These are phyloP conservation scores for Omphalotus olearius DNA, from an alignment of 1,284 basidiomycete species.

Conservation along the genomic window DNA sequence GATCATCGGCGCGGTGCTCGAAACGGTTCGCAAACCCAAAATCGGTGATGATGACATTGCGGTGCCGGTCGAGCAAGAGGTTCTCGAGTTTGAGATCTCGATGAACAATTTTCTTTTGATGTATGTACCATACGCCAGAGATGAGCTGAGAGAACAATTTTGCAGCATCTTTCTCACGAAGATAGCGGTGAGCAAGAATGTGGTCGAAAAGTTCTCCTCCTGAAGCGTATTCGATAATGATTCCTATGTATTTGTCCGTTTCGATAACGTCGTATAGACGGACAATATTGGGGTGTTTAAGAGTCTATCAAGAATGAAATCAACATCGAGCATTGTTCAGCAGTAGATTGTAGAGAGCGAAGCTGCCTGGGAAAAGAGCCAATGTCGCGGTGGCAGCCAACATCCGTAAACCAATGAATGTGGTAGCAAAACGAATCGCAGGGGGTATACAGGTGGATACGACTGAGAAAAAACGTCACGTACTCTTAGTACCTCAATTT, in stretches of 20 bases:
- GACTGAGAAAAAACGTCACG: slow-evolving; percentile 25
- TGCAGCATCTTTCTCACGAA: slow-evolving; percentile 93
- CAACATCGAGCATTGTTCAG: not conserved
- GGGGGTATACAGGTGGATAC: slow-evolving; percentile 12
- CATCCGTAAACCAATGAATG: slow-evolving; percentile 5
- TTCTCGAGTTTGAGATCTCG: slow-evolving; percentile 99
- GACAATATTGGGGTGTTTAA: slow-evolving; percentile 98
- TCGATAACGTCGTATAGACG: slow-evolving; percentile 98
- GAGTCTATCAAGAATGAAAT: slow-evolving; percentile 47
- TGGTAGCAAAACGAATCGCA: slow-evolving; percentile 8
- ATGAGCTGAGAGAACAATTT: slow-evolving; percentile 98
- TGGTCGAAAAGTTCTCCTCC: slow-evolving; percentile 99
- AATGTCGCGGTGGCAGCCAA: slow-evolving; percentile 1
- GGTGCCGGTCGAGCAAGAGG: slow-evolving; percentile 91
- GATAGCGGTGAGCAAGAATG: slow-evolving; percentile 96
- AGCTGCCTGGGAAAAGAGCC: not conserved
- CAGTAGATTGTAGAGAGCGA: not conserved
- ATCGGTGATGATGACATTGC: slow-evolving; percentile 99
- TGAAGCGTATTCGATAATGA: slow-evolving; percentile 97
- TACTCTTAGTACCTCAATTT: slow-evolving; percentile 96
- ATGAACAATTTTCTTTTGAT: slow-evolving; percentile 98
- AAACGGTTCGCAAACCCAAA: slow-evolving; percentile 99
- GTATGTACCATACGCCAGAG: slow-evolving; percentile 98
- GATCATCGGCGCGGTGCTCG: slow-evolving; percentile 85
- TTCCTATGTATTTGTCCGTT: slow-evolving; percentile 99